These are phyloP conservation scores for Glycine tomentella DNA, from an alignment of 306 rosid species.

Conservation along the genomic window DNA sequence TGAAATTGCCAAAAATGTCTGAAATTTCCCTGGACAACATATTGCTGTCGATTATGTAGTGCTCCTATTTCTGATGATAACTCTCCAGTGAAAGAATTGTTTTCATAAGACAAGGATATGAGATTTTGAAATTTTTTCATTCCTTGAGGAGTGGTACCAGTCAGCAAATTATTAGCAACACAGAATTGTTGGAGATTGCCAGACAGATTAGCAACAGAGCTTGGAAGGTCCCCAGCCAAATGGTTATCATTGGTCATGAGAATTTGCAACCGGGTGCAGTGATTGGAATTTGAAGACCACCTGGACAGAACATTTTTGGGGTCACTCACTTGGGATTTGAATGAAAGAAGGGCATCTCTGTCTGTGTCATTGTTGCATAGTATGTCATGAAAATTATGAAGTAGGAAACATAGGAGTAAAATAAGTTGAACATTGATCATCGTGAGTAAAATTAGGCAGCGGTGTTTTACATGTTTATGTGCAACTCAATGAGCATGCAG, in stretches of 20 bases:
- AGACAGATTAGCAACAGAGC: conserved; percentile 46
- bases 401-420: no score
- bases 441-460: background rate
- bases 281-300: no score
- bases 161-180: conserved; percentile 42
- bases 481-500: background rate
- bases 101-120: conserved; percentile 43
- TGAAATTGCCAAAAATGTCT: conserved; percentile 53
- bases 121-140: conserved; percentile 48
- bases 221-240: conserved; percentile 53
- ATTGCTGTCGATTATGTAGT: conserved; percentile 36
- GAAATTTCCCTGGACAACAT: conserved; percentile 56
- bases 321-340: no score
- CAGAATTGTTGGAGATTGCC: conserved; percentile 43
- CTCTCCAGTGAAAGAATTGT: conserved; percentile 43
- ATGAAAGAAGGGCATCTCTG: conserved; percentile 44
- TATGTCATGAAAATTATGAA: conserved; percentile 24
- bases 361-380: conserved; percentile 28
- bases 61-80: conserved; percentile 49
- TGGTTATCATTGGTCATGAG: conserved; percentile 39
- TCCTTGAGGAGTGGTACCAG: conserved; percentile 51
- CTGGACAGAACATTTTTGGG: no score
- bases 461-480: background rate
- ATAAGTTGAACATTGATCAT: background rate
- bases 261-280: conserved; percentile 48